Base-by-base conservation (phyloP, 1,284 basidiomycete genomes). In the Rhizoctonia solani region DNA sequence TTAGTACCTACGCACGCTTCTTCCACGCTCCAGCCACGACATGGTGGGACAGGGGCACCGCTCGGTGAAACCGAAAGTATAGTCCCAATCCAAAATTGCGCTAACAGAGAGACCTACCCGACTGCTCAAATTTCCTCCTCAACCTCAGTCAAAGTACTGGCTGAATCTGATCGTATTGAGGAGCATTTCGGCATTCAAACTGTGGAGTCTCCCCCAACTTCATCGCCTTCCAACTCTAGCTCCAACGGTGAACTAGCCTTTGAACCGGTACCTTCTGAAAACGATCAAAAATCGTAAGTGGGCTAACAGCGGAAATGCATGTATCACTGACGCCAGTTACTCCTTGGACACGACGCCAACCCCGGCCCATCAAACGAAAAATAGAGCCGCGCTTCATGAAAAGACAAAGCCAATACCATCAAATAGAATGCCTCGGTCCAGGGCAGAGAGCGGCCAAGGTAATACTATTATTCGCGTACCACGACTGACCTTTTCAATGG, bases 21-120 rank as follows among this genome's bases (percentile, higher is more conserved):
- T 23, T 52, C 63, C 63, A 66, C 39, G 63, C 63, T 52, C 63
- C 52, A 46, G 37, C 63, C 63, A 66, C 63, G 63, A 66, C 54
- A 46, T 39, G 52, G 42, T 54, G 63, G 63, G 63, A 66, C 63
- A 66, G 63, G 63, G 63, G 63, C 52, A 54, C 42, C 63, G 47
- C 52, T 37, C 21, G 27, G 63, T 66, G 63, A 66, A 66, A 66
- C 63, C 21, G 27, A 11, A 44, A 41, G 27, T 37, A n/a, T 41
- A 29, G 41, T 52, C 23, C 63, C 32, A 66, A 42, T 14, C 42
- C 63, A 23, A 41, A 54, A 52, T 46, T 16, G 41, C 42, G 21
- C 52, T 23, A 27, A 19, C 21, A 66, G 41, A 27, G 52, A 34
- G 63, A n/a, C 25, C 13, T 29, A 19, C 30, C 41, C 52, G 42